Base-by-base conservation (phyloP, 2,329 filamentous ascomycete genomes). In the Paracoccidioides brasiliensis region DNA sequence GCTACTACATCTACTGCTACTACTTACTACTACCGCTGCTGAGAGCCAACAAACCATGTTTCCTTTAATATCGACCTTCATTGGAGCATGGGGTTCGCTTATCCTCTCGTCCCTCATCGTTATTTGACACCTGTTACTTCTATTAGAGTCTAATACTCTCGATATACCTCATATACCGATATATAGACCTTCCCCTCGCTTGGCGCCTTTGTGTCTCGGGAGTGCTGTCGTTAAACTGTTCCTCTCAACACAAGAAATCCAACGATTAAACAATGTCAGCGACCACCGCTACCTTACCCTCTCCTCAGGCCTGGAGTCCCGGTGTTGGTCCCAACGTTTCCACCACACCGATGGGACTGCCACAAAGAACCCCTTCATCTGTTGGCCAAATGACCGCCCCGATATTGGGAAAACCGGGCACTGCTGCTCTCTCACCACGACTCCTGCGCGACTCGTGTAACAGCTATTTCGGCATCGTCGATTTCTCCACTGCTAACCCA, bases 391-490 rank as follows among this genome's bases (percentile, higher is more conserved):
- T 74, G 28, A 71, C 76, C 40, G 75, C 79, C 1, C 78, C 80
- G 3, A 77, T 73, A 58, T 66, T 77, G 5, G 78, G 79, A 37
- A 22, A 22, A 22, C 49, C 64, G 4, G 73, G 76, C 43, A 22
- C 22, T 22, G 66, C 64, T 12, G 74, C 65, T 14, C 74, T 77
- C 59, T 72, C 78, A 0, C 73, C 82, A 8, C 61, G 48, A 35
- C 62, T 37, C 38, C 55, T 30, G 54, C 58, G 33, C 58, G 61
- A 67, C 61, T 60, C 60, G 45, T 63, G 65, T 52, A 88, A 89
- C 10, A 94, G 90, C 68, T 95, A 95, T 70, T 95, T 95, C 68
- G 87, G 86, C 55, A 80, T 94, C 57, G 76, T 83, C 35, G 73
- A 88, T 59, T 83, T 89, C 45, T 65, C 62, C 57, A 69, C 80